phyloP scores from a whole-genome alignment of 345 rosid species.

The Arabidopsis arenosa region DNA sequence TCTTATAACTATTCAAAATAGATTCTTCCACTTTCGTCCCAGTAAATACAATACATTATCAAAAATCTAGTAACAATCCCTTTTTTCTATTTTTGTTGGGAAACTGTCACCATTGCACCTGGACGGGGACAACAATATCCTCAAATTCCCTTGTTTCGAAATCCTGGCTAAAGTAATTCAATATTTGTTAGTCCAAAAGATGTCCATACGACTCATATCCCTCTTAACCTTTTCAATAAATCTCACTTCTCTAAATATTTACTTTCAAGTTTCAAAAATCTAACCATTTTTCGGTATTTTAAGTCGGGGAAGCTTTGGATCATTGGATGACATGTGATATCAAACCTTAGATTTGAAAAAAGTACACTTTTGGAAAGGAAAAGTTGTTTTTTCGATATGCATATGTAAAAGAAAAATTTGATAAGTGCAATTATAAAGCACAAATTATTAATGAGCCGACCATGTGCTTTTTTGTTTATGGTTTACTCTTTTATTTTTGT shows the following conservation, averaged over 20 bases:
- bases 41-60: too few species aligned
- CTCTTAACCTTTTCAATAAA: neutral
- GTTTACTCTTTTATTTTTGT: slow-evolving; percentile 9
- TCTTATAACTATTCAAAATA: too few species aligned
- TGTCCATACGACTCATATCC: too few species aligned
- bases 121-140: too few species aligned
- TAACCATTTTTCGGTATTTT: neutral
- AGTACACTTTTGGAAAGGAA: neutral
- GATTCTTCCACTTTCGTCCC: too few species aligned
- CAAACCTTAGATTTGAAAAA: slow-evolving; percentile 30
- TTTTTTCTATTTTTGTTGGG: too few species aligned
- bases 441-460: slow-evolving; percentile 26
- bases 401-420: slow-evolving; percentile 2
- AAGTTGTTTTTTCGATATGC: neutral
- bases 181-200: too few species aligned
- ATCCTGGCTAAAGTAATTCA: too few species aligned
- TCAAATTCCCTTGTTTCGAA: too few species aligned
- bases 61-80: too few species aligned
- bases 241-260: neutral
- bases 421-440: slow-evolving; percentile 24
- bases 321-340: slow-evolving; percentile 12
- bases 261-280: neutral
- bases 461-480: slow-evolving; percentile 28
- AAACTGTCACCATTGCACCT: too few species aligned
- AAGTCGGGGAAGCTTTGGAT: neutral